These are phyloP conservation scores for Brettanomyces nanus DNA, from an alignment of 805 yeast species.

Conservation along the genomic window DNA sequence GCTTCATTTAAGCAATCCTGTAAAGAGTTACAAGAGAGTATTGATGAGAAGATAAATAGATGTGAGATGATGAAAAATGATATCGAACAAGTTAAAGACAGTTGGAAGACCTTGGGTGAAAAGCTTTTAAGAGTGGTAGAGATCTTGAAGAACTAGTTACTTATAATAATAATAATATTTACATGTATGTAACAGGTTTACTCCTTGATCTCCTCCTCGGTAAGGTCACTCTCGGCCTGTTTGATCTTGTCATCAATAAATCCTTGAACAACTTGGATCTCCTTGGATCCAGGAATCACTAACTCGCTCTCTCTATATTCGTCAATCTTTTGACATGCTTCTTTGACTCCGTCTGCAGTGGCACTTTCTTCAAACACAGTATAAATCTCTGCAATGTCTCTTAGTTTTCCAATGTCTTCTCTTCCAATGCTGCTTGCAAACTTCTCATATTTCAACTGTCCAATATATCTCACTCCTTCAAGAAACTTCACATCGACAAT, in stretches of 20 bases:
- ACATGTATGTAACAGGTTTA: not conserved
- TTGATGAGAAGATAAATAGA: conserved; percentile 17
- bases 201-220: not conserved
- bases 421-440: conserved; percentile 28
- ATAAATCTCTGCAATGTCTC: conserved; percentile 29
- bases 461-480: conserved; percentile 61
- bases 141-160: not conserved
- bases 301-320: conserved; percentile 27
- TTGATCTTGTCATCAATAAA: conserved; percentile 25
- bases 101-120: conserved; percentile 16
- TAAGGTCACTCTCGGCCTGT: conserved; percentile 11
- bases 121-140: not conserved
- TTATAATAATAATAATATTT: not conserved
- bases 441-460: conserved; percentile 56
- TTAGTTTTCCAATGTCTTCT: conserved; percentile 37
- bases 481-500: conserved; percentile 50
- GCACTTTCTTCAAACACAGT: conserved; percentile 30
- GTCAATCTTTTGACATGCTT: conserved; percentile 26
- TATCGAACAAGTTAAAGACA: conserved; percentile 13
- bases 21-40: conserved; percentile 13
- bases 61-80: conserved; percentile 18
- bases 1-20: conserved; percentile 15
- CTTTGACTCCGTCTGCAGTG: conserved; percentile 26
- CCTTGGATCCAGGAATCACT: conserved; percentile 27
- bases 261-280: conserved; percentile 28